Evolutionary conservation across 2,329 filamentous ascomycete species (phyloP).

Genomic region (Claviceps sp.): DNA sequence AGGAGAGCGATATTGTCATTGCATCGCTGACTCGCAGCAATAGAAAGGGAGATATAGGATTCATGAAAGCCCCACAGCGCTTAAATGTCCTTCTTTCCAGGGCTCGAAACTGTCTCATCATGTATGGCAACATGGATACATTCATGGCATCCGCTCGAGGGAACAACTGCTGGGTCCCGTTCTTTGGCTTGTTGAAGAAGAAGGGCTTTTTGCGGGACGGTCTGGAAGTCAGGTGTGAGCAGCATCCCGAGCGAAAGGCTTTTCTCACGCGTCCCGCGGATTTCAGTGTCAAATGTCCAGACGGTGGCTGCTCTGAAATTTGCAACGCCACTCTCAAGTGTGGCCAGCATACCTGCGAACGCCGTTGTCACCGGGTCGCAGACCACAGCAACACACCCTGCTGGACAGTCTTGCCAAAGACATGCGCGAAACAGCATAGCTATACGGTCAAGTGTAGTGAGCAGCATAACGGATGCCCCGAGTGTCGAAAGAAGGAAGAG

Average conservation of each 20-base stretch:
- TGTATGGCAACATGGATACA: slow-evolving; percentile 57
- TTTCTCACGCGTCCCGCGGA: slow-evolving; percentile 37
- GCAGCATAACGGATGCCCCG: slow-evolving; percentile 26
- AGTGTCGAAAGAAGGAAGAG: slow-evolving; percentile 38
- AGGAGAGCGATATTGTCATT: slow-evolving; percentile 62
- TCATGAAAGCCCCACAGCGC: slow-evolving; percentile 51
- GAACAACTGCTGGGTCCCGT: background rate
- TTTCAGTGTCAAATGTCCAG: slow-evolving; percentile 49
- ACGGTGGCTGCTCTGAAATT: slow-evolving; percentile 52
- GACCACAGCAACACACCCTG: slow-evolving; percentile 41
- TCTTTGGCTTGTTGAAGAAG: slow-evolving; percentile 32
- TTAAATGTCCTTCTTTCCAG: slow-evolving; percentile 58
- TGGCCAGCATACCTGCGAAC: slow-evolving; percentile 42
- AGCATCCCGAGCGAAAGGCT: slow-evolving; percentile 36
- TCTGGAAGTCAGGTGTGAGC: slow-evolving; percentile 44
- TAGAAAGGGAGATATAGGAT: slow-evolving; percentile 49
- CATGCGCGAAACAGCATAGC: slow-evolving; percentile 40
- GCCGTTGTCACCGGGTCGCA: slow-evolving; percentile 45
- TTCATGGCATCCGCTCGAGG: slow-evolving; percentile 30
- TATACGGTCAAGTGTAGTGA: slow-evolving; percentile 31
- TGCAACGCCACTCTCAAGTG: slow-evolving; percentile 44
- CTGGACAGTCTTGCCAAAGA: slow-evolving; percentile 21
- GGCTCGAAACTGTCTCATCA: slow-evolving; percentile 50
- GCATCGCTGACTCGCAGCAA: slow-evolving; percentile 57
- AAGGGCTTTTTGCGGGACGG: slow-evolving; percentile 43